These are phyloP conservation scores for Boletus subparvulus DNA, from an alignment of 768 basidiomycete species.

Conservation along the genomic window DNA sequence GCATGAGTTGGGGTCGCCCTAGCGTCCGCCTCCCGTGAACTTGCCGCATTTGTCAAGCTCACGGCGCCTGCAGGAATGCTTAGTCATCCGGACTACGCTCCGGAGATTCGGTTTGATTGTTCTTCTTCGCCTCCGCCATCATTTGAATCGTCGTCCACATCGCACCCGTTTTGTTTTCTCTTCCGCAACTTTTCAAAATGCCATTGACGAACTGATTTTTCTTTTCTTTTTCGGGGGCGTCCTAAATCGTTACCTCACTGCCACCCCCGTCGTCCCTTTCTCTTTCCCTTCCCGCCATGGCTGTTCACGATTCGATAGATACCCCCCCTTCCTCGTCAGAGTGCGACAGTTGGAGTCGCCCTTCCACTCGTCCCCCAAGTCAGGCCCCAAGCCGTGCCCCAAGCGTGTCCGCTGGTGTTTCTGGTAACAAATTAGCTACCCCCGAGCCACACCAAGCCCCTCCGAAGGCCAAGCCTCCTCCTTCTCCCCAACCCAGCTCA, in stretches of 20 bases:
- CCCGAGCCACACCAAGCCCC: constrained; percentile 32
- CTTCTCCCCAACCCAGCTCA: constrained; percentile 23
- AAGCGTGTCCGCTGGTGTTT: constrained; percentile 37
- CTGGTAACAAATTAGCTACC: constrained; percentile 31
- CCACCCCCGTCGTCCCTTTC: background rate
- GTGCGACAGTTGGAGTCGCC: constrained; percentile 58
- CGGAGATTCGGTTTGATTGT: constrained; percentile 6
- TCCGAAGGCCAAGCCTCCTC: constrained; percentile 20
- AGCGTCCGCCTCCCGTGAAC: background rate
- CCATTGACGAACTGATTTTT: constrained; percentile 9
- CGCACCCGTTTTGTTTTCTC: background rate
- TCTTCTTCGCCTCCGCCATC: constrained; percentile 13
- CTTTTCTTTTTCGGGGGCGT: background rate
- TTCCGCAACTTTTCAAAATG: constrained; percentile 6
- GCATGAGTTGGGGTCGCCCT: background rate
- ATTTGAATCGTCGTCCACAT: constrained; percentile 13
- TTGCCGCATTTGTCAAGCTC: background rate
- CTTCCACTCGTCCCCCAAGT: constrained; percentile 61
- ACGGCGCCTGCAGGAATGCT: constrained; percentile 4
- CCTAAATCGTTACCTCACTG: background rate
- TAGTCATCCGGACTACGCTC: constrained; percentile 23
- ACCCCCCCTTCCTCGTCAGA: constrained; percentile 56
- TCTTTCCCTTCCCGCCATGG: constrained; percentile 32
- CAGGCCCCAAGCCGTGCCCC: constrained; percentile 48
- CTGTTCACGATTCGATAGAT: constrained; percentile 38